phyloP scores from a whole-genome alignment of 2,329 filamentous ascomycete species.

The Falciphora oryzae region DNA sequence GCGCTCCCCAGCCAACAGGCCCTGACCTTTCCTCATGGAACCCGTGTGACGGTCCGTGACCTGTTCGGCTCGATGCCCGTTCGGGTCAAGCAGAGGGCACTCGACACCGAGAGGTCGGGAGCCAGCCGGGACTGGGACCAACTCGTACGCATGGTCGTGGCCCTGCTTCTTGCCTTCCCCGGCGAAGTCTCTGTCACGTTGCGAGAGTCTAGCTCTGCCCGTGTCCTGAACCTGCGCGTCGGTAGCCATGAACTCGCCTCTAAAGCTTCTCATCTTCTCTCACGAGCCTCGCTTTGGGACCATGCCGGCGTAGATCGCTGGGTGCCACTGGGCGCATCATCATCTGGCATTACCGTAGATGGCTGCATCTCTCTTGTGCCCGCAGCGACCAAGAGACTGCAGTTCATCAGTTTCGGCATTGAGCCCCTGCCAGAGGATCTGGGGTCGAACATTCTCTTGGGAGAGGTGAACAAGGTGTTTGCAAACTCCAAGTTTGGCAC shows the following conservation, averaged over 20 bases:
- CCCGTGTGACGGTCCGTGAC: conserved; percentile 68
- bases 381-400: conserved; percentile 62
- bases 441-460: conserved; percentile 62
- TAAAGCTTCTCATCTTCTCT: conserved; percentile 45
- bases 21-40: conserved; percentile 58
- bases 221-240: neutral
- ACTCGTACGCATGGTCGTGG: conserved; percentile 53
- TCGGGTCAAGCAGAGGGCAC: conserved; percentile 71
- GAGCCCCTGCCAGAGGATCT: conserved; percentile 52
- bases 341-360: conserved; percentile 53
- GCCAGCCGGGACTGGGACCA: conserved; percentile 60
- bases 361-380: conserved; percentile 69
- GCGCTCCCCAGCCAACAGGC: conserved; percentile 53
- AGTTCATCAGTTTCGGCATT: conserved; percentile 78
- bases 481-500: conserved; percentile 69
- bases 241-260: neutral
- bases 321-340: conserved; percentile 65
- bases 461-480: conserved; percentile 75
- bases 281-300: conserved; percentile 60
- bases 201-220: conserved; percentile 36
- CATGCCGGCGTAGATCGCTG: conserved; percentile 50
- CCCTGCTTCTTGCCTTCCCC: conserved; percentile 67
- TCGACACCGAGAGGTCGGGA: conserved; percentile 42
- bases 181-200: conserved; percentile 50
- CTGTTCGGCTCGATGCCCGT: conserved; percentile 90